These are phyloP conservation scores for button mushroom (Agaricus bisporus) DNA, from an alignment of 768 basidiomycete species.

Conservation along the genomic window DNA sequence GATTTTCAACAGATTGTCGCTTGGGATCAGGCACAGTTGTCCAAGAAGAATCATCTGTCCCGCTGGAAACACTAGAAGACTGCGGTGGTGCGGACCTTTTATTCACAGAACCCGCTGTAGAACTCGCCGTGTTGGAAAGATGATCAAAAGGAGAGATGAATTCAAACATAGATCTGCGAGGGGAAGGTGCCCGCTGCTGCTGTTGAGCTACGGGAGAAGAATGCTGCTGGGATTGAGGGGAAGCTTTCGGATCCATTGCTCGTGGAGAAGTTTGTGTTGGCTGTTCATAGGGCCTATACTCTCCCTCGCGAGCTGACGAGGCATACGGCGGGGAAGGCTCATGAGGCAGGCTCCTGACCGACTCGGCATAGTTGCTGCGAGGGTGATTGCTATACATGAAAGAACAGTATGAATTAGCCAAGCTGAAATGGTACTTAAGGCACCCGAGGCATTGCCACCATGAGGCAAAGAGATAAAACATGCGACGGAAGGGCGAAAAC, in stretches of 20 bases:
- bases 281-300: slow-evolving; percentile 40
- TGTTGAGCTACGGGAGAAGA: slow-evolving; percentile 21
- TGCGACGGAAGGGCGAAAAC: slow-evolving; percentile 16
- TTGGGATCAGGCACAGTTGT: slow-evolving; percentile 53
- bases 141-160: slow-evolving; percentile 84
- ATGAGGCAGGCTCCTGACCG: slow-evolving; percentile 30
- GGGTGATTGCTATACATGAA: slow-evolving; percentile 9
- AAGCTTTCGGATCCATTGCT: slow-evolving; percentile 21
- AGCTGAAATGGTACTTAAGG: slow-evolving; percentile 21
- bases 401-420: slow-evolving; percentile 4
- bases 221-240: slow-evolving; percentile 26
- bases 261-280: slow-evolving; percentile 34
- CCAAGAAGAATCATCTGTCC: slow-evolving; percentile 61
- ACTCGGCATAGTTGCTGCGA: slow-evolving; percentile 38
- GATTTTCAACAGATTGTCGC: slow-evolving; percentile 78
- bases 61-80: slow-evolving; percentile 32
- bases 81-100: slow-evolving; percentile 71
- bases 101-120: slow-evolving; percentile 43
- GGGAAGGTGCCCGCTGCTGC: slow-evolving; percentile 55
- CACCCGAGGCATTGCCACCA: slow-evolving; percentile 1
- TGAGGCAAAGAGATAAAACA: slow-evolving; percentile 17
- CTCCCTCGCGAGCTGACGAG: slow-evolving; percentile 35
- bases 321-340: slow-evolving; percentile 46
- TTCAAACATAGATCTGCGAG: slow-evolving; percentile 80
- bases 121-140: slow-evolving; percentile 42